Conservation (phyloP, 2,329 filamentous ascomycete genomes). For the Colletotrichum eleusines region DNA sequence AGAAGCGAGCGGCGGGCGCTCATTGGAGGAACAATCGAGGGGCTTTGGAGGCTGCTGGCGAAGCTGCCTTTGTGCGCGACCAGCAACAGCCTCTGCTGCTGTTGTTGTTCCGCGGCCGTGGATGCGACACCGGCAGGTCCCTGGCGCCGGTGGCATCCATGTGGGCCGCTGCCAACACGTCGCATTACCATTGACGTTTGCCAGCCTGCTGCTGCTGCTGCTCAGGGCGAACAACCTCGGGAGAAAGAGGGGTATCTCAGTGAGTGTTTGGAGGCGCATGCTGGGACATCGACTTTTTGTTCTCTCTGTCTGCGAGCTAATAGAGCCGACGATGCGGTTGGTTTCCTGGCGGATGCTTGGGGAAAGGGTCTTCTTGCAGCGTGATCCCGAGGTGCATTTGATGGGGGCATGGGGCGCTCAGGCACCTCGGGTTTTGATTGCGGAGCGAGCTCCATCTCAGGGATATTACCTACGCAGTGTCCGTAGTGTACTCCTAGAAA, state of each 20-base stretch:
- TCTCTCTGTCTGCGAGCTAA: neutral
- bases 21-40: constrained; percentile 44
- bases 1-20: constrained; percentile 24
- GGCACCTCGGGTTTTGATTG: constrained; percentile 2
- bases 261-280: constrained; percentile 20
- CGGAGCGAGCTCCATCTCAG: neutral
- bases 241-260: constrained; percentile 17
- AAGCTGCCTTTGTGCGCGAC: neutral
- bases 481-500: too few species aligned
- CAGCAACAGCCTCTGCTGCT: neutral
- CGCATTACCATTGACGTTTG: neutral
- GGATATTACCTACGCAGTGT: neutral
- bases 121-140: neutral
- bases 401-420: constrained; percentile 15
- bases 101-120: neutral
- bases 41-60: constrained; percentile 19
- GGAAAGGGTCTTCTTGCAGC: neutral
- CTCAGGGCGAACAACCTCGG: constrained; percentile 1
- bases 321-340: neutral
- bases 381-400: constrained; percentile 13
- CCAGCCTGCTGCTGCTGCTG: neutral
- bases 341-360: neutral
- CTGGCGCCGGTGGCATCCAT: constrained; percentile 4
- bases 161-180: neutral
- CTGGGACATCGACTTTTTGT: neutral